Evolutionary conservation across 148 eudicot species (phyloP).

Genomic region (Vaccinium corymbosum): DNA sequence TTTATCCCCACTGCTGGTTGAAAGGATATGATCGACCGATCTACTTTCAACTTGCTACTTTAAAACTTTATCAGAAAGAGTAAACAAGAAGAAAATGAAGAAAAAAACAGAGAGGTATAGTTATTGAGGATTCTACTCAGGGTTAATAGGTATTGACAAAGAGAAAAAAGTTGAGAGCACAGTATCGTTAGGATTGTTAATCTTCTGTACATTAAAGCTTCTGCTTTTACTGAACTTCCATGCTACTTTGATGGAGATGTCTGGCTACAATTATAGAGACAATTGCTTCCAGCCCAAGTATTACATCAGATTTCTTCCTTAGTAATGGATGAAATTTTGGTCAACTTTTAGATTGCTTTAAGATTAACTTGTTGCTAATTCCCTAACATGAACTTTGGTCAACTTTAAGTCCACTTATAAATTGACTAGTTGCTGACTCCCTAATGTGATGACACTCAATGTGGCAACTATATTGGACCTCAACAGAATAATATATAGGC

Average conservation of each 20-base stretch:
- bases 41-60: background rate
- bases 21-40: background rate
- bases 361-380: background rate
- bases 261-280: background rate
- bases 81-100: background rate
- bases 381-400: background rate
- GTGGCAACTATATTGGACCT: background rate
- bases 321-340: background rate
- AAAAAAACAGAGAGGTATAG: background rate
- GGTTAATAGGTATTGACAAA: background rate
- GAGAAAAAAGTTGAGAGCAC: background rate
- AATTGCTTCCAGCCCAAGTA: background rate
- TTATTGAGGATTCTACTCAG: background rate
- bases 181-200: background rate
- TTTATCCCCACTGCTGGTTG: constrained; percentile 4
- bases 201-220: background rate
- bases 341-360: background rate
- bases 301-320: background rate
- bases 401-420: background rate
- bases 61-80: background rate
- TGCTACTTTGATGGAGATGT: background rate
- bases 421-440: background rate
- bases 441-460: background rate
- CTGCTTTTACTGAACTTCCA: background rate
- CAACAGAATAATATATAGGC: background rate